Evolutionary conservation across 805 yeast species (phyloP), one percentile per base, ranked within the genome.

Genomic region (Yamadazyma kitorensis): DNA sequence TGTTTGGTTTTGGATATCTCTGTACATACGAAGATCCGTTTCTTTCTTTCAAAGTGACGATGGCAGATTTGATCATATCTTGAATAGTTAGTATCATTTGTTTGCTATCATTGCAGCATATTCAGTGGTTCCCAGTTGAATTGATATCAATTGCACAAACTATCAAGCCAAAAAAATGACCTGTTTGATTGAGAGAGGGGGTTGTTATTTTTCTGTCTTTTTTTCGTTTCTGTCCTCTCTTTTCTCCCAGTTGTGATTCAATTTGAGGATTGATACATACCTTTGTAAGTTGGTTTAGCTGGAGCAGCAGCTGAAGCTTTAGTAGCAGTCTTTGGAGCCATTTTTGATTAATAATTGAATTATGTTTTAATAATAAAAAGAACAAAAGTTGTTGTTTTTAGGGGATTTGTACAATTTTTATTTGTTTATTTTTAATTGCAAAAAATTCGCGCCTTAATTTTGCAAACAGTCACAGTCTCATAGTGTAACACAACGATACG

Each of bases 21-120:
- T 22, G 38, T 37, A 73, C 79, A 49, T 71, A 73, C 78, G 76
- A 71, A 29, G 87, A 78, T 36, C 95, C 95, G 42, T 74, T 82
- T 64, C 94, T 80, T 54, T 84, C 89, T 51, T 83, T 82, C 52
- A 86, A 72, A 31, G 82, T 69, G 24, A 70, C 54, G 44, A 86
- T 70, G 32, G 91, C 94, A 40, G 82, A 76, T 52, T 70, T 70
- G 57, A 79, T 77, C 76, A 78, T 72, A 40, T 79, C 84, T 75
- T 36, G 12, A 24, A n/a, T n/a, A 17, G 23, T 26, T 19, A 24
- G 18, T 31, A 23, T n/a, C n/a, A n/a, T n/a, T n/a, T n/a, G n/a
- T n/a, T n/a, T n/a, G n/a, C n/a, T n/a, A n/a, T n/a, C n/a, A n/a
- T n/a, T n/a, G n/a, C n/a, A n/a, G n/a, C n/a, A n/a, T n/a, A n/a